These are phyloP conservation scores for Triticum dicoccoides DNA, from an alignment of 176 grass and related monocot species.

Conservation along the genomic window DNA sequence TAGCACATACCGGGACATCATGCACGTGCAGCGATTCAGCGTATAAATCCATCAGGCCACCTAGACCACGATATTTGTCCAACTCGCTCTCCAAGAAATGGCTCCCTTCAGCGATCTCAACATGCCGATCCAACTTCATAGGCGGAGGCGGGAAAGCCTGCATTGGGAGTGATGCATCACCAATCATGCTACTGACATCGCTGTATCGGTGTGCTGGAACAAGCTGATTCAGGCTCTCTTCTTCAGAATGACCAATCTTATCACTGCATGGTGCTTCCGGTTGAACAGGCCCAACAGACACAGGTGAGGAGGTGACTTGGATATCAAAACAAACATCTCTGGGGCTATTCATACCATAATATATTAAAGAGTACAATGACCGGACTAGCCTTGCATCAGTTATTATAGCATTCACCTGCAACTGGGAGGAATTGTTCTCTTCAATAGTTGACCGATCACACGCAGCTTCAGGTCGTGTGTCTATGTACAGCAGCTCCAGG, in stretches of 20 bases:
- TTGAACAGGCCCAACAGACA: neutral
- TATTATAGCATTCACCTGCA: neutral
- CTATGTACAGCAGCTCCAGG: neutral
- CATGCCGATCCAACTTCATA: neutral
- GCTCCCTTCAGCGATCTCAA: neutral
- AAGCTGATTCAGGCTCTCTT: neutral
- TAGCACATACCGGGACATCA: neutral
- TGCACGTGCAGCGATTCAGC: neutral
- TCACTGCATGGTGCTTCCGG: neutral
- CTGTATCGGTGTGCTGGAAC: neutral
- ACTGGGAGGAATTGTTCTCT: accelerated
- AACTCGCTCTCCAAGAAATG: neutral
- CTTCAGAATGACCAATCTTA: neutral
- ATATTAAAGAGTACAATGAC: neutral
- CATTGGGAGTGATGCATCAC: neutral
- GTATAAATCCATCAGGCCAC: accelerated
- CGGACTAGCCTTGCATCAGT: neutral
- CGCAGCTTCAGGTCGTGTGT: neutral
- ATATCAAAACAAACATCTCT: neutral
- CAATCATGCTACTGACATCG: neutral
- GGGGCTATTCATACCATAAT: neutral
- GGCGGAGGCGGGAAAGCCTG: neutral
- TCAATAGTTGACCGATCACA: neutral
- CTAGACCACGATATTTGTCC: neutral
- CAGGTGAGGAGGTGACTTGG: neutral